Evolutionary conservation across 2,329 filamentous ascomycete genomes (phyloP).

Genomic region (Pseudogymnoascus verrucosus): DNA sequence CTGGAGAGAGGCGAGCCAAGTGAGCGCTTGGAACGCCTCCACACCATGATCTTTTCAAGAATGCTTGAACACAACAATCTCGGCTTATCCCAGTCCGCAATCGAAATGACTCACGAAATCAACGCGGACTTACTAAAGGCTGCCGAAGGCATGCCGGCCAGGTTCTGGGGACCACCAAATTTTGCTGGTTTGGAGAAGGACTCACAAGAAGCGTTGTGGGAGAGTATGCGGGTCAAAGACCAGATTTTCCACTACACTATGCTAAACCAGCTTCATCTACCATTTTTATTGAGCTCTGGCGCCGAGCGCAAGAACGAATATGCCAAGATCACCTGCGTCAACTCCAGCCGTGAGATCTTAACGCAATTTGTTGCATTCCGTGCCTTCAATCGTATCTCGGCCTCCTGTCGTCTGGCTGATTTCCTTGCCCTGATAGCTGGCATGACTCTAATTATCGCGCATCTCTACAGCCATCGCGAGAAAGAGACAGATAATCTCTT

Average conservation of each 20-base stretch:
- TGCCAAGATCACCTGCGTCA: constrained; percentile 31
- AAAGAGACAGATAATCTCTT: constrained; percentile 24
- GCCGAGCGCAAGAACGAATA: constrained; percentile 24
- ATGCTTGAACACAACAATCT: constrained; percentile 33
- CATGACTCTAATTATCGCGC: constrained; percentile 32
- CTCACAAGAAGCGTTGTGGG: constrained; percentile 20
- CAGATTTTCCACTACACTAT: constrained; percentile 34
- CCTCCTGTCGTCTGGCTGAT: constrained; percentile 30
- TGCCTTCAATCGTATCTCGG: constrained; percentile 24
- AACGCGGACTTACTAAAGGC: constrained; percentile 29
- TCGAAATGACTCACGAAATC: constrained; percentile 24
- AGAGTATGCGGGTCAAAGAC: constrained; percentile 28
- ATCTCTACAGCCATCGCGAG: constrained; percentile 28
- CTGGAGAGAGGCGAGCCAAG: constrained; percentile 29
- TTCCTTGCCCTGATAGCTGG: constrained; percentile 32
- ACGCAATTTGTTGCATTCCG: constrained; percentile 30
- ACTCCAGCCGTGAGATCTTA: constrained; percentile 33
- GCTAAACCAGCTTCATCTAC: constrained; percentile 34
- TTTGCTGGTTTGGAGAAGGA: constrained; percentile 16
- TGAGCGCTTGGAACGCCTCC: constrained; percentile 38
- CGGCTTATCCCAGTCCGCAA: neutral
- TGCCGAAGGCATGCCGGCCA: constrained; percentile 26
- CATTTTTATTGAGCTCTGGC: constrained; percentile 28
- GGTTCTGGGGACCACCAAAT: constrained; percentile 31
- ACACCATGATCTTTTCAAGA: constrained; percentile 31